Percentiles rank a stretch among this genome's conserved stretches.
phyloP scores from a whole-genome alignment of 257 asterid species.

The Fraxinus excelsior region DNA sequence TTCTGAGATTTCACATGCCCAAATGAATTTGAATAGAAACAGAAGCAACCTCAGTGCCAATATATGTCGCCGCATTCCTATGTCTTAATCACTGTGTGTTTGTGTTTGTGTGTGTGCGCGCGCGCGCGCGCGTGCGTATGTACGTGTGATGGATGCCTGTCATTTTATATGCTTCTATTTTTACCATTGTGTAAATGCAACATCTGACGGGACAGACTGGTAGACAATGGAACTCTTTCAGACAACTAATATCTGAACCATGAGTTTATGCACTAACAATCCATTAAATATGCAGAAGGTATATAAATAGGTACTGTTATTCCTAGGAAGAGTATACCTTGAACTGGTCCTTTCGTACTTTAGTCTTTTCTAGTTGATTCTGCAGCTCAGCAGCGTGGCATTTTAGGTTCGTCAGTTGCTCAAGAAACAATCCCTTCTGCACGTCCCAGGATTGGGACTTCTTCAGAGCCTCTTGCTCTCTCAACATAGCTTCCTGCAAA shows the following conservation, averaged over 20 bases:
- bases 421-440: slow-evolving; percentile 44
- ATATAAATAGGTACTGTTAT: not conserved
- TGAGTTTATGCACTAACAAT: slow-evolving; percentile 1
- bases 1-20: not conserved
- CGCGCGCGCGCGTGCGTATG: not conserved
- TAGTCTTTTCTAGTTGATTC: slow-evolving; percentile 43
- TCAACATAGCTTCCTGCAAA: slow-evolving; percentile 44
- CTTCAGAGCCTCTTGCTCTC: slow-evolving; percentile 60
- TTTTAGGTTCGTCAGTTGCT: slow-evolving; percentile 41
- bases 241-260: not conserved
- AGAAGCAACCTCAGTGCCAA: not conserved
- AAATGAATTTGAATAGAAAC: slow-evolving; percentile 8
- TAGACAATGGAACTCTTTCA: not conserved
- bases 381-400: slow-evolving; percentile 29
- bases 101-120: too few species aligned
- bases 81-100: not conserved
- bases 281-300: not conserved
- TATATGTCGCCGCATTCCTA: not conserved
- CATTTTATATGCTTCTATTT: not conserved
- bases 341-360: slow-evolving; percentile 46
- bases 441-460: slow-evolving; percentile 43
- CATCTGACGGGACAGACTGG: not conserved
- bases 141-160: not conserved
- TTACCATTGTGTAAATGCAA: not conserved
- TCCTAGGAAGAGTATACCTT: slow-evolving; percentile 49